Conservation (phyloP, 495 filamentous ascomycete species). For the Aspergillus kassunensis region DNA sequence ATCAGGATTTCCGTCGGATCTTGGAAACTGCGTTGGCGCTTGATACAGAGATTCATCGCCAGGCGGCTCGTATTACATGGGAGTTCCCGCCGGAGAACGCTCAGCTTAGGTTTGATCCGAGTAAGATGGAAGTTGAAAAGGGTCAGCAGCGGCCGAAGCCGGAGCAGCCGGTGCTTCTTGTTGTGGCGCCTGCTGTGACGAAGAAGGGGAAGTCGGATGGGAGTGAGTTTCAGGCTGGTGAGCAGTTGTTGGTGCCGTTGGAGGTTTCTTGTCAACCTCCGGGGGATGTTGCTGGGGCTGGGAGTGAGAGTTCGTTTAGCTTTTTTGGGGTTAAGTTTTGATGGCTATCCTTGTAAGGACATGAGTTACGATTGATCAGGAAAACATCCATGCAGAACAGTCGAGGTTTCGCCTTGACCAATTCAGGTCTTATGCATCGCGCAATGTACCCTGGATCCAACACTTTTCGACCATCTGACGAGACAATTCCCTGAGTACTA, state of each 20-base stretch:
- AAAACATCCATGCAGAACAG: too few relatives aligned
- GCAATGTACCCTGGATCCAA: too few relatives aligned
- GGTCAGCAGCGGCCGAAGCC: not conserved
- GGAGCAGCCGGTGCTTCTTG: not conserved
- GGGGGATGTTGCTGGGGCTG: not conserved
- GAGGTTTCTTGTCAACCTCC: constrained; percentile 2
- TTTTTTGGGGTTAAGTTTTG: not conserved
- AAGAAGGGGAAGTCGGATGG: constrained; percentile 7
- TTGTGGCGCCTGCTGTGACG: not conserved
- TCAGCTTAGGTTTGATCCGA: not conserved
- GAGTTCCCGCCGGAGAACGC: not conserved
- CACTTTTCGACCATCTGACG: too few relatives aligned
- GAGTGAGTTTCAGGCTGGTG: not conserved
- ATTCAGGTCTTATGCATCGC: too few relatives aligned
- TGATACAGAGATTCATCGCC: constrained; percentile 3
- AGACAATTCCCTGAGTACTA: too few relatives aligned
- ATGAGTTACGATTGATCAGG: too few relatives aligned
- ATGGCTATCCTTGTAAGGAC: too few relatives aligned
- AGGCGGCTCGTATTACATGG: not conserved
- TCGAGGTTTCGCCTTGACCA: too few relatives aligned
- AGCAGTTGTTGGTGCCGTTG: not conserved
- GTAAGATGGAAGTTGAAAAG: not conserved
- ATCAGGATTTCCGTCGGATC: constrained; percentile 1
- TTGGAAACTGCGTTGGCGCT: not conserved
- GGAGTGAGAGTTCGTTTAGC: not conserved